Evolutionary conservation across 345 rosid genomes (phyloP), one percentile per base, ranked within the genome.

Genomic region (Fremontodendron californicum): DNA sequence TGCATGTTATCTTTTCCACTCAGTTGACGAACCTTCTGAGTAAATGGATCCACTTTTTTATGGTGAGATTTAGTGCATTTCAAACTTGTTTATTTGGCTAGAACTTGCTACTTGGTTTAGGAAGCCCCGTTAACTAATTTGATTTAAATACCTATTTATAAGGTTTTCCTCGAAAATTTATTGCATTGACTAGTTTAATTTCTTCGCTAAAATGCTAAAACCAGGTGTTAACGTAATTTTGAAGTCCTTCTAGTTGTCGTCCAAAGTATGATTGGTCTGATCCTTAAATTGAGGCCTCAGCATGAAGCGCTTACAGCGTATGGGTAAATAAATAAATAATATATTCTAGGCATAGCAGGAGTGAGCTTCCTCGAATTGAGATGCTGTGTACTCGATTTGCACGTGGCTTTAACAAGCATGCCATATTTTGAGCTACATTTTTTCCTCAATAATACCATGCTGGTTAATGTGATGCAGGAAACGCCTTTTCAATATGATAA

Each of bases 401-500:
- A n/a, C 16, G 4, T n/a, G 57, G 10, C 31, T 9, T 2, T 11
- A 40, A n/a, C 27, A 57, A 51, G 18, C 40, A 6, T 35, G 43
- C 57, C 18, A 21, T 29, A 23, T 48, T 40, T 29, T 64, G 61
- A 40, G n/a, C 16, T 60, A 60, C 15, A 74, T 48, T 29, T 9
- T 60, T 51, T 67, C 33, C 42, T 43, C 21, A 25, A 81, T 73
- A 19, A 45, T 75, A 46, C 71, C 39, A 33, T 71, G 51, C 46
- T 67, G 61, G 49, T 35, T 63, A 43, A 35, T 78, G 42, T 82
- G 75, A 71, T 85, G 85, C 90, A 94, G 97, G 94, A 91, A 92
- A 74, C 84, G 88, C 18, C 96, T 94, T 77, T 91, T 92, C 82
- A 87, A 82, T 77, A 88, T 92, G 97, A 89, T 92, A 76, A 92